Percentiles rank a stretch among this genome's conserved stretches.
These are phyloP conservation scores for Alternaria hordeiaustralica DNA, from an alignment of 2,329 filamentous ascomycete species.

Conservation along the genomic window DNA sequence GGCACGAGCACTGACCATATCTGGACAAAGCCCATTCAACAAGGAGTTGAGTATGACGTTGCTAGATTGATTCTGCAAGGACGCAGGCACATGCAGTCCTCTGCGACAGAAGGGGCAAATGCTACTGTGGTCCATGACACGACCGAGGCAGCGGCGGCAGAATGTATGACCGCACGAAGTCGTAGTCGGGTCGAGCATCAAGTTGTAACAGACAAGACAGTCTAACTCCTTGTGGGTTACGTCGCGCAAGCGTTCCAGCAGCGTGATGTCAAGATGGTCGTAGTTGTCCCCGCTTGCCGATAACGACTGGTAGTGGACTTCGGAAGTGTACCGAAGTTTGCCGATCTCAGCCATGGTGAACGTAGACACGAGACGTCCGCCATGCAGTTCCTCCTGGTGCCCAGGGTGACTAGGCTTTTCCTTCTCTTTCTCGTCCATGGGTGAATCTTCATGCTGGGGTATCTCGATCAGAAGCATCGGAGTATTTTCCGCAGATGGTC, in stretches of 20 bases:
- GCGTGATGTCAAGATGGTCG: slow-evolving; percentile 53
- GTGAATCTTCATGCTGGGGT: slow-evolving; percentile 41
- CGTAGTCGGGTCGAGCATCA: slow-evolving; percentile 82
- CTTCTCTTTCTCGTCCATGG: slow-evolving; percentile 48
- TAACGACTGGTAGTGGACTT: slow-evolving; percentile 58
- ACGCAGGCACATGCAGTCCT: slow-evolving; percentile 61
- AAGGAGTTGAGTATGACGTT: slow-evolving; percentile 71
- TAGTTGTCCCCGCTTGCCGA: slow-evolving; percentile 47
- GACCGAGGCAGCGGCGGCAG: slow-evolving; percentile 78
- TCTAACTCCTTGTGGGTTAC: slow-evolving; percentile 74
- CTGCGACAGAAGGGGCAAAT: slow-evolving; percentile 83
- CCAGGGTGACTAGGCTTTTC: slow-evolving; percentile 23
- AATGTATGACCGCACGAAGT: slow-evolving; percentile 90
- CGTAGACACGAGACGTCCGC: slow-evolving; percentile 69
- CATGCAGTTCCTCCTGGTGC: slow-evolving; percentile 56
- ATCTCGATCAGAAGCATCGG: slow-evolving; percentile 53
- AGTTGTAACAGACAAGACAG: slow-evolving; percentile 84
- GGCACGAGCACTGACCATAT: slow-evolving; percentile 65
- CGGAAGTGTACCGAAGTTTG: slow-evolving; percentile 62
- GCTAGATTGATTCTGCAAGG: slow-evolving; percentile 57
- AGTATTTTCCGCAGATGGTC: slow-evolving; percentile 38
- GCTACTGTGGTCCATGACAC: slow-evolving; percentile 76
- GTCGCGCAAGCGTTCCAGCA: slow-evolving; percentile 67
- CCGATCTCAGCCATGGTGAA: slow-evolving; percentile 71
- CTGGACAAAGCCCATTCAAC: slow-evolving; percentile 71